These are phyloP conservation scores for Picea engelmannii DNA, from an alignment of 83 land plant genomes.

Conservation along the genomic window DNA sequence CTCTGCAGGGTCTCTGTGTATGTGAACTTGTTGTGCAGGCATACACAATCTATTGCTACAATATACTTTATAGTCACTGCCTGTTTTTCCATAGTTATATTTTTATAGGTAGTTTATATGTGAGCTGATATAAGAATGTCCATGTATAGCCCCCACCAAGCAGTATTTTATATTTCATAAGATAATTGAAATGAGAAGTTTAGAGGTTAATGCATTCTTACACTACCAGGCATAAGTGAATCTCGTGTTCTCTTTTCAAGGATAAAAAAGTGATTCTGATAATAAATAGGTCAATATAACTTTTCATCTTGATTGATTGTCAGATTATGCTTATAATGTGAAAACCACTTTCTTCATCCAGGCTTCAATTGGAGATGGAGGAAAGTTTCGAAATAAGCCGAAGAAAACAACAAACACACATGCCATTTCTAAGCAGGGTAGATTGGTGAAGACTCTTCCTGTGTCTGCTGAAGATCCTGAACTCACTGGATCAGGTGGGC, in stretches of 20 bases:
- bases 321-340: background rate
- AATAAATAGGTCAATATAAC: no score
- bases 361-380: conserved; percentile 37
- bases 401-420: conserved; percentile 26
- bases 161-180: background rate
- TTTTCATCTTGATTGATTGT: no score
- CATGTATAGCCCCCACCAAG: background rate
- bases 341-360: conserved; percentile 13
- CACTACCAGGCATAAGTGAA: no score
- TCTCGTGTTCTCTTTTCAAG: no score
- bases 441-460: conserved; percentile 24
- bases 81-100: background rate
- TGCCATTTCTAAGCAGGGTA: conserved; percentile 30
- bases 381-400: conserved; percentile 19
- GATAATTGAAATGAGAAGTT: background rate
- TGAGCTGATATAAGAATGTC: background rate
- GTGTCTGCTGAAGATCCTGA: conserved; percentile 33
- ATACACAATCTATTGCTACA: background rate
- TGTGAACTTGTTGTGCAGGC: background rate
- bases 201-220: background rate
- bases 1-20: background rate
- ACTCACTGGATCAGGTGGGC: conserved; percentile 18
- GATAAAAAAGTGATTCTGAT: no score
- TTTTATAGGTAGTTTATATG: background rate
- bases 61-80: background rate